Percentiles rank a stretch among this genome's conserved stretches.
phyloP scores from a whole-genome alignment of 2,329 filamentous ascomycete species.

The Botrytis byssoidea region DNA sequence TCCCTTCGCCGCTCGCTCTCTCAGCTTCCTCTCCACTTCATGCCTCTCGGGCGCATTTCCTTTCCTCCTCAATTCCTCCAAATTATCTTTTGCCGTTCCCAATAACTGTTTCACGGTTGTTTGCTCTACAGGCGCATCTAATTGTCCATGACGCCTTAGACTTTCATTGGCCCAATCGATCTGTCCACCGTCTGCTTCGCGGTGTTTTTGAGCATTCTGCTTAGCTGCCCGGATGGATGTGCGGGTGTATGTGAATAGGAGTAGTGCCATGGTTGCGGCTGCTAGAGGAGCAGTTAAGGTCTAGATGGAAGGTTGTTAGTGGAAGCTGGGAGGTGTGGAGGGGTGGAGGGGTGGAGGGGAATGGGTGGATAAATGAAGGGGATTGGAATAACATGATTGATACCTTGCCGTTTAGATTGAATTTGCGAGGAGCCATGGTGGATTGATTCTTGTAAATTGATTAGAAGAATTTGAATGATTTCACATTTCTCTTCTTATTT shows the following conservation, averaged over 20 bases:
- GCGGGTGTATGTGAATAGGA: conserved; percentile 58
- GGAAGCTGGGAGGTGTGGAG: not conserved
- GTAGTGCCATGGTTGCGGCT: conserved; percentile 53
- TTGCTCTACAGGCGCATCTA: conserved; percentile 43
- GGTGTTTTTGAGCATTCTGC: conserved; percentile 58
- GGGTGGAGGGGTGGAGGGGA: not conserved
- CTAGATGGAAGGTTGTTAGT: conserved; percentile 21
- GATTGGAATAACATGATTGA: not conserved
- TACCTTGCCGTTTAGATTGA: conserved; percentile 35
- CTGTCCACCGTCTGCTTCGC: conserved; percentile 56
- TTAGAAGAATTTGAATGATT: not conserved
- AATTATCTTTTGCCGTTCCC: conserved; percentile 27
- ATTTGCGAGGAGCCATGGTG: conserved; percentile 31
- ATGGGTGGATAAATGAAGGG: not conserved
- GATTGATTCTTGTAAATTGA: not conserved
- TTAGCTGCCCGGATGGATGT: conserved; percentile 66
- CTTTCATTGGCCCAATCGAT: conserved; percentile 55
- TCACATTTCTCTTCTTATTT: not conserved
- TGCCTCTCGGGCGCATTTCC: conserved; percentile 7
- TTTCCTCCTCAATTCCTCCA: conserved; percentile 24
- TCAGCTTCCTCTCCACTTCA: conserved; percentile 33
- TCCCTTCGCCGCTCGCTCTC: conserved; percentile 28
- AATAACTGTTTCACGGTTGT: conserved; percentile 38
- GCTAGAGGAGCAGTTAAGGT: conserved; percentile 49
- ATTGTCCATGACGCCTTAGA: conserved; percentile 50